Conservation (phyloP, 306 rosid genomes). For the Cicer chorassanicum region DNA sequence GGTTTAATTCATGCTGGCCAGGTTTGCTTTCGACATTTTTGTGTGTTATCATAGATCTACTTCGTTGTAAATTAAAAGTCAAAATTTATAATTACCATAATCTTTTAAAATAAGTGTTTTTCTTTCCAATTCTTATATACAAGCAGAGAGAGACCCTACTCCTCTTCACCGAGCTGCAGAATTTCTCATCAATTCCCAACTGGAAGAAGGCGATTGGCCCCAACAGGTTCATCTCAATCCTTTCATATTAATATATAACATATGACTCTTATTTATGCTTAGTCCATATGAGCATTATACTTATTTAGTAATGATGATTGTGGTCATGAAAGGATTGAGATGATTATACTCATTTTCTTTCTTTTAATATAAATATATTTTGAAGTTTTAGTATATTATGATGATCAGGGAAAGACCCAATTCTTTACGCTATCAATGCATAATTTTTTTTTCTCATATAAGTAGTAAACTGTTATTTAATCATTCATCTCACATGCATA, state of each 20-base stretch:
- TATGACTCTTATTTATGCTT: neutral
- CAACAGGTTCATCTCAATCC: slow-evolving; percentile 9
- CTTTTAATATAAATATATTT: too few species aligned
- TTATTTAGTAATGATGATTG: too few species aligned
- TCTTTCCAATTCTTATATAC: neutral
- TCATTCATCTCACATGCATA: too few species aligned
- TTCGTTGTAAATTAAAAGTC: neutral
- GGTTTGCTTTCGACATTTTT: neutral
- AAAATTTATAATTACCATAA: neutral
- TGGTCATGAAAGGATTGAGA: too few species aligned
- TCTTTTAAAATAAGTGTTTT: neutral
- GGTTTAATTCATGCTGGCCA: neutral
- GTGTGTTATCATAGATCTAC: neutral
- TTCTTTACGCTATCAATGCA: too few species aligned
- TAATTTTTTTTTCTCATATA: too few species aligned
- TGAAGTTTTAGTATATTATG: too few species aligned
- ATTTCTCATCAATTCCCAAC: slow-evolving; percentile 23
- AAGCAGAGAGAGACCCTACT: slow-evolving; percentile 30
- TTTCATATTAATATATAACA: neutral
- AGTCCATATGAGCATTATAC: neutral
- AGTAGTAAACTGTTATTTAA: too few species aligned
- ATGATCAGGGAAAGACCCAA: too few species aligned
- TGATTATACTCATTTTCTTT: too few species aligned
- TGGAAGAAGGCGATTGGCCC: slow-evolving; percentile 38
- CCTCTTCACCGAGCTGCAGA: slow-evolving; percentile 30